Conservation (phyloP, 495 filamentous ascomycete genomes). For the Oidiodendron maius region DNA sequence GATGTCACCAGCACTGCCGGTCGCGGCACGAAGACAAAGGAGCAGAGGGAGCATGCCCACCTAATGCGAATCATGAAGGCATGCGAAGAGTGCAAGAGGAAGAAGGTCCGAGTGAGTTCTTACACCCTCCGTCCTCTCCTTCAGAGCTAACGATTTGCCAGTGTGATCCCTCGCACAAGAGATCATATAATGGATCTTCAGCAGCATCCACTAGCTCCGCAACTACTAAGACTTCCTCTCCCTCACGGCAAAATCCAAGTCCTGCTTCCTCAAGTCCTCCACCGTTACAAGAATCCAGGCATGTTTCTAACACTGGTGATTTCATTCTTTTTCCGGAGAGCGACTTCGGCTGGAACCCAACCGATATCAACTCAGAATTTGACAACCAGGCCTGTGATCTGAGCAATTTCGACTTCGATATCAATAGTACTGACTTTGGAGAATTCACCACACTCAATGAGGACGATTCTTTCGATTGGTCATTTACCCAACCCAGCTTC, state of each 20-base stretch:
- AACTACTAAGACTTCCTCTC: not conserved
- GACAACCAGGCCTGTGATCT: constrained; percentile 8
- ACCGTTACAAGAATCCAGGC: constrained; percentile 1
- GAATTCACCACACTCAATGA: not conserved
- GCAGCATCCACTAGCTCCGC: constrained; percentile 4
- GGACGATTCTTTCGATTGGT: constrained; percentile 2
- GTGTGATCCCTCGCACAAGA: constrained; percentile 23
- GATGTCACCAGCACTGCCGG: constrained; percentile 52
- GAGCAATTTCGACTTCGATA: constrained; percentile 18
- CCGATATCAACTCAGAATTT: constrained; percentile 4
- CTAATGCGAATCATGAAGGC: constrained; percentile 55
- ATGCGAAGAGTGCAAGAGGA: constrained; percentile 46
- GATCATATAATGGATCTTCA: constrained; percentile 14
- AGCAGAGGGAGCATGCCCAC: constrained; percentile 53
- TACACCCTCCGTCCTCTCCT: not conserved
- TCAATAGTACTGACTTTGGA: constrained; percentile 8
- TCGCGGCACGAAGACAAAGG: constrained; percentile 53
- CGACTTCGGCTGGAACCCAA: constrained; percentile 10
- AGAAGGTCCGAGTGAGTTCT: constrained; percentile 35
- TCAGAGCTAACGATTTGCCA: constrained; percentile 7
- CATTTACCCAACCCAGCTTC: constrained; percentile 1
- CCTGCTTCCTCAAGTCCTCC: constrained; percentile 7
- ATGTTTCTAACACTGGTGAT: constrained; percentile 15
- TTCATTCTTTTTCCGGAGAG: constrained; percentile 22
- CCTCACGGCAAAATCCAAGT: constrained; percentile 1